phyloP scores from a whole-genome alignment of 2,329 filamentous ascomycete genomes.

The Cercospora sesami region DNA sequence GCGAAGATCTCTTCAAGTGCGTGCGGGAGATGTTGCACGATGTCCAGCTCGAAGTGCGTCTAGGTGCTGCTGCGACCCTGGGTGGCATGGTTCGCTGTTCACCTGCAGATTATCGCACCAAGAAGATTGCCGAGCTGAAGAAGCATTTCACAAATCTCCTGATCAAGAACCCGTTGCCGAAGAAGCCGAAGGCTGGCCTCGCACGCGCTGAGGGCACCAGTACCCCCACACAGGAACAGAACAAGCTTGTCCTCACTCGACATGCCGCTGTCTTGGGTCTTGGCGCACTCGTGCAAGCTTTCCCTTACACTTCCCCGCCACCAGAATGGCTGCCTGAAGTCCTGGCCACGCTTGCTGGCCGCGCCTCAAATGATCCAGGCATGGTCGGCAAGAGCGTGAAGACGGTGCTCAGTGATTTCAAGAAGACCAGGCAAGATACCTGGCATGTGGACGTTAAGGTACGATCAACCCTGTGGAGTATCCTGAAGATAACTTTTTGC shows the following conservation, averaged over 20 bases:
- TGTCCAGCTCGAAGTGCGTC: conserved; percentile 86
- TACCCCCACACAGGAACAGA: conserved; percentile 69
- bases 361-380: conserved; percentile 83
- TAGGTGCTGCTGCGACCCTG: conserved; percentile 86
- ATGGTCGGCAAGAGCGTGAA: conserved; percentile 96
- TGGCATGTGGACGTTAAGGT: conserved; percentile 99
- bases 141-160: conserved; percentile 76
- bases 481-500: conserved; percentile 9
- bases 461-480: conserved; percentile 39
- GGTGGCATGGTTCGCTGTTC: conserved; percentile 99
- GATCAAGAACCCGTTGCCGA: conserved; percentile 83
- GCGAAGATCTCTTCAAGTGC: conserved; percentile 79
- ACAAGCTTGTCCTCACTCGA: conserved; percentile 74
- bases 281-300: conserved; percentile 88
- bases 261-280: conserved; percentile 91
- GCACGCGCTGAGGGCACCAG: conserved; percentile 47
- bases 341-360: conserved; percentile 77
- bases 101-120: conserved; percentile 72
- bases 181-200: conserved; percentile 52
- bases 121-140: conserved; percentile 74
- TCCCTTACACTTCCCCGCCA: conserved; percentile 91
- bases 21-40: conserved; percentile 96
- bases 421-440: conserved; percentile 98
- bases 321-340: conserved; percentile 93
- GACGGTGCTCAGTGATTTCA: conserved; percentile 91